phyloP scores from a whole-genome alignment of 2,329 filamentous ascomycete species.

The Aureobasidium sp. region DNA sequence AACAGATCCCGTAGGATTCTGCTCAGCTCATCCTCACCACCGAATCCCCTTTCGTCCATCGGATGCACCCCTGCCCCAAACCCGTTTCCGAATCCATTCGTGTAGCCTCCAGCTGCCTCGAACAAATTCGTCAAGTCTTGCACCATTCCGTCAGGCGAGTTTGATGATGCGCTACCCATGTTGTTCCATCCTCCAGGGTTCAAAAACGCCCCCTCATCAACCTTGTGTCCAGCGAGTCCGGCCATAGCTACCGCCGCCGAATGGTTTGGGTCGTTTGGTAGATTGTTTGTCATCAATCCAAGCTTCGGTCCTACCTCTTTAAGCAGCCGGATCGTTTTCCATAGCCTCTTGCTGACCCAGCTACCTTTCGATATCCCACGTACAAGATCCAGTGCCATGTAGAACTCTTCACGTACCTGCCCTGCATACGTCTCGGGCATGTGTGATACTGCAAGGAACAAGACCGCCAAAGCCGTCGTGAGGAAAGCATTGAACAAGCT shows the following conservation, averaged over 20 bases:
- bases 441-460: constrained; percentile 70
- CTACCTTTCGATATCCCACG: constrained; percentile 63
- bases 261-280: constrained; percentile 44
- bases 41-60: constrained; percentile 28
- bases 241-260: constrained; percentile 58
- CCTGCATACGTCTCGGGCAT: constrained; percentile 63
- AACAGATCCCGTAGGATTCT: constrained; percentile 53
- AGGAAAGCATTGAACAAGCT: constrained; percentile 76
- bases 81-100: constrained; percentile 18
- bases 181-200: constrained; percentile 7
- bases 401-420: constrained; percentile 65
- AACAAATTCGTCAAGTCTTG: constrained; percentile 56
- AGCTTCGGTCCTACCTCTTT: constrained; percentile 64
- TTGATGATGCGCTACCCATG: constrained; percentile 32
- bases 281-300: constrained; percentile 39
- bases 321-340: constrained; percentile 61
- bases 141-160: constrained; percentile 51
- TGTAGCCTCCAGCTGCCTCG: constrained; percentile 50
- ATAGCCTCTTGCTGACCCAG: constrained; percentile 63
- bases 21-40: constrained; percentile 50
- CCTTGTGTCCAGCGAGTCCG: constrained; percentile 52
- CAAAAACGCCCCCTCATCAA: constrained; percentile 48
- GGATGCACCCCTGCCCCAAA: constrained; percentile 22
- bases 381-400: constrained; percentile 66
- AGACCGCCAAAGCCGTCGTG: constrained; percentile 62